Evolutionary conservation across 208 protist genomes (phyloP).

Genomic region (Trypanosoma cruzi): DNA sequence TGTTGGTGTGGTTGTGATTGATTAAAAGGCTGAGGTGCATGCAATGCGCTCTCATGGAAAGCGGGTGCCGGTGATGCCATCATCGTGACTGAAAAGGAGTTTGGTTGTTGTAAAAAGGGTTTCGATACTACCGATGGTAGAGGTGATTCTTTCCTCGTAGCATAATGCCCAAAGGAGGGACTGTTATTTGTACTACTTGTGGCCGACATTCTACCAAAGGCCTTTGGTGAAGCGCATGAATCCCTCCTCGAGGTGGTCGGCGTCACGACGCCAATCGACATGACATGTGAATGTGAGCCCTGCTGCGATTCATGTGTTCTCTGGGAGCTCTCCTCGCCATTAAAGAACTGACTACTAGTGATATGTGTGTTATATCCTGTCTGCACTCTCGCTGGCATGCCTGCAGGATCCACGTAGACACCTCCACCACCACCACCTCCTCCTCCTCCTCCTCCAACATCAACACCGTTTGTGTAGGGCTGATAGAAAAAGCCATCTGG

Average conservation of each 20-base stretch:
- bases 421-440: neutral
- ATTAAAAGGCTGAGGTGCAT: neutral
- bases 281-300: neutral
- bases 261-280: constrained; percentile 1
- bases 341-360: constrained; percentile 2
- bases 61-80: constrained; percentile 1
- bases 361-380: neutral
- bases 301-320: neutral
- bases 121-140: neutral
- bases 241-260: constrained; percentile 1
- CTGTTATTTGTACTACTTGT: constrained; percentile 1
- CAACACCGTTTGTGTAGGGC: neutral
- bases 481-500: constrained; percentile 18
- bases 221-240: constrained; percentile 7
- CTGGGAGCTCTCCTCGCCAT: neutral
- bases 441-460: too few species aligned
- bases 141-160: neutral
- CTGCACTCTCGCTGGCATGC: neutral
- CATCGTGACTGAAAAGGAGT: constrained; percentile 6
- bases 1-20: constrained; percentile 7
- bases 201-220: constrained; percentile 2
- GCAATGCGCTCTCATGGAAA: constrained; percentile 12
- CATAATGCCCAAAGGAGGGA: neutral
- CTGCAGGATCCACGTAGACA: neutral
- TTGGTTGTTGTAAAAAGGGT: constrained; percentile 1